Base-by-base conservation (phyloP, 495 filamentous ascomycete genomes). In the Tirmania nivea region DNA sequence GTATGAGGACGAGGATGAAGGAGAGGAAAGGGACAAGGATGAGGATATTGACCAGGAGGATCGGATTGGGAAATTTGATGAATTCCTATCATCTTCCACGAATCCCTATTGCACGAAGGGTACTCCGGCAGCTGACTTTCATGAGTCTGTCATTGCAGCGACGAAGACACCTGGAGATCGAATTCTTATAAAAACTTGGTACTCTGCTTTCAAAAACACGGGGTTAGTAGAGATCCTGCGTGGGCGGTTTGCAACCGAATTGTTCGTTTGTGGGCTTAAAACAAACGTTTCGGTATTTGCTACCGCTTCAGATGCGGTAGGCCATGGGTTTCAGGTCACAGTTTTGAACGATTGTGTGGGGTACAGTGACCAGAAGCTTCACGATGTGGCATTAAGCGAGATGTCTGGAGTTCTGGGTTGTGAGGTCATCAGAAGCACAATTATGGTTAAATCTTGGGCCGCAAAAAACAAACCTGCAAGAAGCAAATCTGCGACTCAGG, bases 271-370 rank as follows among this genome's bases (percentile, higher is more conserved):
- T 60, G 90, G 90, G 11, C 76, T 82, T n/a, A 69, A 89, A 36
- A 87, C 83, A 12, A 95, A 95, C 64, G 71, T 86, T 34, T 87
- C 86, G 20, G 78, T 96, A 34, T 90, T 87, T 61, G 90, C 90
- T 9, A 97, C 90, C 1, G 89, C 86, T 20, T 69, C 93, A 49
- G 90, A 95, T 61, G 90, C 90, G 1, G 89, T 84, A 0, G 76
- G 78, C 14, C 80, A 94, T 64, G 90, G 90, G 11, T 81, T 90
- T 58, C 75, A 78, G 21, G 83, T 94, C 54, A 86, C 81, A 6
- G 68, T 97, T 11, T 69, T 97, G 31, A 82, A 89, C 49, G 87
- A 97, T 63, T 95, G 89, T 63, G 72, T 94, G 45, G 90, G 87
- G 10, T 95, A 81, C 62, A 79, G 88, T 42, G 78, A 71, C 59